Evolutionary conservation across 257 asterid species (phyloP), one percentile per base, ranked within the genome.

Genomic region (Gentiana dahurica): DNA sequence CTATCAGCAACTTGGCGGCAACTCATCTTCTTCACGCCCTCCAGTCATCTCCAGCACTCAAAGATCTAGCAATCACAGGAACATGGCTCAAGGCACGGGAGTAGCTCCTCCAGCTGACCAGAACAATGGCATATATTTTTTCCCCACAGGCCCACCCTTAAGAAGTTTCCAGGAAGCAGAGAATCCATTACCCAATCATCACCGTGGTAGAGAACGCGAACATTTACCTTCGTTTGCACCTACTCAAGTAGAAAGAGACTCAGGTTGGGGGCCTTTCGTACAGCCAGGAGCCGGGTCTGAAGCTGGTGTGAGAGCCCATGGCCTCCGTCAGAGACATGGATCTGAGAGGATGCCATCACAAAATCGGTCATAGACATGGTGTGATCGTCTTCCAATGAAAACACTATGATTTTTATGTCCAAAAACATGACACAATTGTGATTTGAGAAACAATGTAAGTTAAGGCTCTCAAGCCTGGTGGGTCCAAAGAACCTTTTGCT

Each of bases 271-370:
- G 24, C 75, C 86, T 7, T 82, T 0, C 76, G 65, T 81, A 75
- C 82, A 68, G 51, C 70, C 76, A 38, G 71, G 70, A 58, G 62
- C 71, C 55, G 78, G 74, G 37, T 67, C 86, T 3, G 82, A 73
- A 4, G 5, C 60, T 47, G 74, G 73, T 51, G 65, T 65, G 65
- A 66, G 94, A 55, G 51, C 77, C 8, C 66, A 67, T 60, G 75
- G 75, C 68, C 71, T 69, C 61, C 78, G 85, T 34, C 93, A 68
- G 64, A 77, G 95, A 74, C 87, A 80, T 54, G 95, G 95, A 64
- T 65, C 90, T 9, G 91, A 78, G 62, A 82, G 94, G 78, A 72
- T 71, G 86, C 88, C 88, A 53, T 78, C 85, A 13, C 94, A 83
- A 65, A 75, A 79, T 62, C 82, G 87, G 76, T 75, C 72, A 69